Conservation (phyloP, 768 basidiomycete species). For the Termitomyces sp. region DNA sequence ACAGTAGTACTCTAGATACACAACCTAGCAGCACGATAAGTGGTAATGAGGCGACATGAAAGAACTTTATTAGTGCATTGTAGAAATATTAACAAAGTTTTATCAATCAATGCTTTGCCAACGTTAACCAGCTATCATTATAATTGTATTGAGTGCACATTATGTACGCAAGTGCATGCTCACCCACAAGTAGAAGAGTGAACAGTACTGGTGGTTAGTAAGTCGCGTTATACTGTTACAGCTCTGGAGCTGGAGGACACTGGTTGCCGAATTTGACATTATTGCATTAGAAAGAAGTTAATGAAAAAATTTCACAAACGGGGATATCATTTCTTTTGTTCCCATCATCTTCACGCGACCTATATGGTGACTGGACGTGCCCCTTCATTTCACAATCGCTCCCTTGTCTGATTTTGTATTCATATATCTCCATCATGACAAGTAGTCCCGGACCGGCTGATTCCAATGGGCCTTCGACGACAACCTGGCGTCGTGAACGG, state of each 20-base stretch:
- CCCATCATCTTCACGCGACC: background rate
- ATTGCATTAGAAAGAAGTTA: background rate
- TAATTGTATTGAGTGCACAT: too few species aligned
- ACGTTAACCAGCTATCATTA: too few species aligned
- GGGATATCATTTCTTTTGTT: background rate
- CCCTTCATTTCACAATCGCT: background rate
- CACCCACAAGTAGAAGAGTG: background rate
- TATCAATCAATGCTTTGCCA: too few species aligned
- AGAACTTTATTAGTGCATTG: background rate
- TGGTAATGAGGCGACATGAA: background rate
- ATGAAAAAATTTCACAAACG: background rate
- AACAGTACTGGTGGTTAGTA: background rate
- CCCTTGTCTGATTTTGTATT: background rate
- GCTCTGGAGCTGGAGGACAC: background rate
- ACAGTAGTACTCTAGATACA: background rate
- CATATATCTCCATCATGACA: background rate
- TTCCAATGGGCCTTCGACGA: conserved; percentile 42
- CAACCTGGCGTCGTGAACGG: conserved; percentile 56
- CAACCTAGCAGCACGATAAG: background rate
- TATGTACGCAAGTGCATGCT: background rate
- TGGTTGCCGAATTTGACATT: background rate
- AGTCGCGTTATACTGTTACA: background rate
- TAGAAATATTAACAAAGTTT: background rate
- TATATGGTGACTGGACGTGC: background rate
- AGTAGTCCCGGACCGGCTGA: conserved; percentile 1